A percentile compares a stretch with the other conserved stretches of the same genome.
Evolutionary conservation across 1,284 basidiomycete genomes (phyloP).

Genomic region (Tilletia walkeri): DNA sequence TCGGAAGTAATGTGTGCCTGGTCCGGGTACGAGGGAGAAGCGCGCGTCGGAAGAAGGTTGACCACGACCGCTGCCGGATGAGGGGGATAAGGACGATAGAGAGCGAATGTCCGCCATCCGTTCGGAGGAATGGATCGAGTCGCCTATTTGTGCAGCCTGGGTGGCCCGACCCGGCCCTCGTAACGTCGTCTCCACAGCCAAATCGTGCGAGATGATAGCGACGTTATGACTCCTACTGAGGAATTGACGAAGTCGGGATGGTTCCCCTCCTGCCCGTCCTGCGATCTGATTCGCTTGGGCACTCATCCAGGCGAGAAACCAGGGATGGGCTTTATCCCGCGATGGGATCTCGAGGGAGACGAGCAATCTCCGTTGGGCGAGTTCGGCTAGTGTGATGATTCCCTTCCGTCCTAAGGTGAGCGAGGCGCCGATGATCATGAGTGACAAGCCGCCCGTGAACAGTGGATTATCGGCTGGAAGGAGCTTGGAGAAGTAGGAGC

Average conservation of each 20-base stretch:
- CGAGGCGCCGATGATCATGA: slow-evolving; percentile 52
- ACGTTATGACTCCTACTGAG: slow-evolving; percentile 3
- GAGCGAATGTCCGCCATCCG: slow-evolving; percentile 66
- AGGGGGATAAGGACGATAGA: background rate
- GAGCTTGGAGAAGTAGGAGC: background rate
- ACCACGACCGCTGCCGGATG: too few relatives aligned
- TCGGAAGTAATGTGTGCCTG: slow-evolving; percentile 88
- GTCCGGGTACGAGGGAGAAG: slow-evolving; percentile 92
- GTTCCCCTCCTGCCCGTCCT: background rate
- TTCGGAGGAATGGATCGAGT: background rate
- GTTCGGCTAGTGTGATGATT: slow-evolving; percentile 68
- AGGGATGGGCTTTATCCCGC: slow-evolving; percentile 89
- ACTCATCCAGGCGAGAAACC: slow-evolving; percentile 99
- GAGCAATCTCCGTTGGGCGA: slow-evolving; percentile 82
- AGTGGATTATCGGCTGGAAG: slow-evolving; percentile 36
- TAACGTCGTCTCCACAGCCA: slow-evolving; percentile 80
- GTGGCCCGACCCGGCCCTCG: background rate
- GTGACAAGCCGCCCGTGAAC: slow-evolving; percentile 50
- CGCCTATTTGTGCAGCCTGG: slow-evolving; percentile 5
- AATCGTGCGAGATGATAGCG: slow-evolving; percentile 65
- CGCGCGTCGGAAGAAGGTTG: slow-evolving; percentile 59
- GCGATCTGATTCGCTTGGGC: slow-evolving; percentile 17
- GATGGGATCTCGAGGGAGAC: slow-evolving; percentile 95
- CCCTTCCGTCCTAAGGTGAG: slow-evolving; percentile 56
- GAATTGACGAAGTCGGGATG: slow-evolving; percentile 30